A percentile compares a stretch with the other conserved stretches of the same genome.
phyloP scores from a whole-genome alignment of 1,284 basidiomycete genomes.

The Sphagnurus paluster region DNA sequence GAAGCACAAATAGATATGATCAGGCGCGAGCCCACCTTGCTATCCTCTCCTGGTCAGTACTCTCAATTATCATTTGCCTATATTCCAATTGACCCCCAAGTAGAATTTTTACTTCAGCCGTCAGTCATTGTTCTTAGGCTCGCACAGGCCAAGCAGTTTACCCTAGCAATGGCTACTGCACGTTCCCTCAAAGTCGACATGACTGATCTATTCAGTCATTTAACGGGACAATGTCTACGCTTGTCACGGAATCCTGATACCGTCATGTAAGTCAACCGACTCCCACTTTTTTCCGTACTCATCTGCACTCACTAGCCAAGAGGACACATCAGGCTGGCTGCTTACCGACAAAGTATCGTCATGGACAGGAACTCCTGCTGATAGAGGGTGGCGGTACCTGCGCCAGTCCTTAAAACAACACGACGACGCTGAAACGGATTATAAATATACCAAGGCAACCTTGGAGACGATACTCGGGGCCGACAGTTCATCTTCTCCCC shows the following conservation, averaged over 20 bases:
- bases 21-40: constrained; percentile 41
- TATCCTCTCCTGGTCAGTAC: constrained; percentile 38
- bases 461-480: constrained; percentile 76
- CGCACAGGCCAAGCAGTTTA: constrained; percentile 79
- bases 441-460: constrained; percentile 72
- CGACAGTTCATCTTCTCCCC: constrained; percentile 64
- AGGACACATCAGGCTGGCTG: constrained; percentile 77
- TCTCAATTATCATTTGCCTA: not conserved
- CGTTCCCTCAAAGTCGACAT: constrained; percentile 82
- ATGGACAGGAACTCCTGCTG: constrained; percentile 80
- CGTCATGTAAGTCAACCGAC: constrained; percentile 44
- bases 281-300: constrained; percentile 6
- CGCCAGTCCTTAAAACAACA: constrained; percentile 78
- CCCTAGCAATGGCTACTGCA: constrained; percentile 79
- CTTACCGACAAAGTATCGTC: constrained; percentile 78
- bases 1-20: constrained; percentile 80
- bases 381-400: constrained; percentile 88
- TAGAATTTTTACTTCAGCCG: constrained; percentile 68
- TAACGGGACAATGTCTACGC: constrained; percentile 81
- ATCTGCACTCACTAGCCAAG: constrained; percentile 45
- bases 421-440: constrained; percentile 74
- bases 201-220: constrained; percentile 78
- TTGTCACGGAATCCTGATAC: constrained; percentile 60
- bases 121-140: constrained; percentile 79
- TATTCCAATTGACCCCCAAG: constrained; percentile 14